Base-by-base conservation (phyloP, 345 rosid species). In the Salix arbutifolia region DNA sequence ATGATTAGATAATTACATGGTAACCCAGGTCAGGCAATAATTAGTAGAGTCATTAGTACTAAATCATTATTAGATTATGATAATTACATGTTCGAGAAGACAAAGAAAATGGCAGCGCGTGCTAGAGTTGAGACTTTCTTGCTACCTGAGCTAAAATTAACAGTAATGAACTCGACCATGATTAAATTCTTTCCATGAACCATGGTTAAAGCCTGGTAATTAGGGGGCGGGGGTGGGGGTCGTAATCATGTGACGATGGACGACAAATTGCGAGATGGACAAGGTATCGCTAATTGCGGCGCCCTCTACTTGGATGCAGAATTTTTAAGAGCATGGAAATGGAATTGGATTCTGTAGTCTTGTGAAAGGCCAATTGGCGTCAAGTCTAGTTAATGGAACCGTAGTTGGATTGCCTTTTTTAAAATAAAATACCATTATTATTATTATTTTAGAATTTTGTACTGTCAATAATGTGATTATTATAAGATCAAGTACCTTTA, bases 211-310 rank as follows among this genome's bases (percentile, higher is more conserved):
- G 64, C 64, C 4, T 58, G 60, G 60, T 16, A 48, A 48, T 48
- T 2, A 9, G 23, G 13, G 44, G 62, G 21, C 8, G 62, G 11
- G 23, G 61, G 19, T 53, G 62, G 50, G 74, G 37, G 30, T 62
- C 25, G 35, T 71, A 31, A 78, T 69, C 84, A 78, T 72, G 80
- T 81, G 86, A 64, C 25, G 3, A 26, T 5, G 70, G 82, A 75
- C 73, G 80, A 77, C 85, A 76, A 74, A 60, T 11, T 26, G 60
- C 1, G 66, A 58, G 58, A 16, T 2, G 65, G 56, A 75, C 74
- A 76, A 14, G 53, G 72, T 14, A 67, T 77, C 85, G 87, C 56
- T 67, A 77, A 84, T 84, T 82, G 83, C 87, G 85, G 85, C 83
- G 81, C 79, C 74, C 44, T 33, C 16, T 23, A 30, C 67, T 26